Base-by-base conservation (phyloP, 2,329 filamentous ascomycete species). In the Cordyceps cicadae region DNA sequence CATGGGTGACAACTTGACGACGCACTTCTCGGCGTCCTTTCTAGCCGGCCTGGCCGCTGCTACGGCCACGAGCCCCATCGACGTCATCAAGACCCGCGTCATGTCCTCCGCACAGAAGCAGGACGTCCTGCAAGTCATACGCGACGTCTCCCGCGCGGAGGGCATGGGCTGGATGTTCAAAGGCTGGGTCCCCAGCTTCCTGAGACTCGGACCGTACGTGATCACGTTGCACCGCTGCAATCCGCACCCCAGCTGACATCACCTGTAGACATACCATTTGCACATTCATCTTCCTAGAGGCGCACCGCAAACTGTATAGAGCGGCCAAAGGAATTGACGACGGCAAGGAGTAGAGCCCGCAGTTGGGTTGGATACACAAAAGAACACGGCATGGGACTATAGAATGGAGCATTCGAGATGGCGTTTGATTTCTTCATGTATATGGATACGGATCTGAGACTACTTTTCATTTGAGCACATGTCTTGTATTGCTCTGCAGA, bases 41-140 rank as follows among this genome's bases (percentile, higher is more conserved):
- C 75, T 92, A 62, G 90, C 90, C 1, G 90, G 90, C 11, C 86
- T 95, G 63, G 87, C 92, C 7, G 91, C 91, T 5, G 93, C 91
- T 1, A 94, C 90, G 0, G 83, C 93, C 14, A 94, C 89, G 66
- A 91, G 86, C 61, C 91, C 91, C 0, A 87, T 95, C 55, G 91
- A 95, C 72, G 91, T 96, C 34, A 87, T 96, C 75, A 95, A 95
- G 80, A 96, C 91, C 11, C 81, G 89, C 26, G 84, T 95, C 68
- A 96, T 96, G 91, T 88, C 86, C 63, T 82, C 86, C 26, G 74
- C 75, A 54, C 72, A 76, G 48, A 72, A 76, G 63, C 69, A 77
- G 64, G 78, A 81, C 29, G 74, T 94, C 34, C 64, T 82, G 3
- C 77, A 76, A 60, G 72, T 92, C 24, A 74, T 95, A 59, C 75